A percentile compares a stretch with the other conserved stretches of the same genome.
Conservation (phyloP, 345 rosid species). For the Eucalyptus tenuipes region DNA sequence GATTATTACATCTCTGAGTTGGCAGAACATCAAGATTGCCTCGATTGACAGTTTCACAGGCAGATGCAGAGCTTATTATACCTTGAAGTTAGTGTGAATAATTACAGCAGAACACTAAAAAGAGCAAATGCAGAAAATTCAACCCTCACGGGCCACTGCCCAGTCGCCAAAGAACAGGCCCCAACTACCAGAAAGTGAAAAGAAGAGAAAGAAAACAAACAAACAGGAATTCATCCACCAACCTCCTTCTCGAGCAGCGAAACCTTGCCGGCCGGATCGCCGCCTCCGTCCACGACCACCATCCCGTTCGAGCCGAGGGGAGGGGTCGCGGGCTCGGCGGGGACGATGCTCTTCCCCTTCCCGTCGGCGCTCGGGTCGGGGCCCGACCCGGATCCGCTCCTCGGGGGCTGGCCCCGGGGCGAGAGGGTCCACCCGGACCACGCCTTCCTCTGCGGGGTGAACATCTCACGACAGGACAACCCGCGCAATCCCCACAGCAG, state of each 20-base stretch:
- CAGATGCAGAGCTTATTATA: neutral
- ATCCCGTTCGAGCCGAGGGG: slow-evolving; percentile 4
- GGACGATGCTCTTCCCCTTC: slow-evolving; percentile 37
- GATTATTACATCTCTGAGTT: neutral
- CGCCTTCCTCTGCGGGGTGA: slow-evolving; percentile 66
- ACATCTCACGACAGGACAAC: slow-evolving; percentile 24
- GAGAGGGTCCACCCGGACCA: slow-evolving; percentile 69
- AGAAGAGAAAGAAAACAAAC: neutral
- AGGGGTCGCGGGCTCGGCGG: slow-evolving; percentile 36
- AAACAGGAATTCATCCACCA: neutral
- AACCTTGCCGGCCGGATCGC: slow-evolving; percentile 21
- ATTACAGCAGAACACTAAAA: neutral
- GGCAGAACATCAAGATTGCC: neutral
- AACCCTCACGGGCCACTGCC: neutral
- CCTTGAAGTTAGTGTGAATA: neutral
- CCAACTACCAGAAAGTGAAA: neutral
- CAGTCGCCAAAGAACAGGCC: neutral
- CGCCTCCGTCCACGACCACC: slow-evolving; percentile 28
- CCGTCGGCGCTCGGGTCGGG: slow-evolving; percentile 4
- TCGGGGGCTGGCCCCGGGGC: slow-evolving; percentile 16
- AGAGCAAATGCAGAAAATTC: neutral
- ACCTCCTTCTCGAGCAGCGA: slow-evolving; percentile 85
- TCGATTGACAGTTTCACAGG: neutral
- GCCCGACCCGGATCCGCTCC: slow-evolving; percentile 27
- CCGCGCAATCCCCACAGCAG: neutral